phyloP scores from a whole-genome alignment of 2,329 filamentous ascomycete species.

The Fusarium albosuccineum region DNA sequence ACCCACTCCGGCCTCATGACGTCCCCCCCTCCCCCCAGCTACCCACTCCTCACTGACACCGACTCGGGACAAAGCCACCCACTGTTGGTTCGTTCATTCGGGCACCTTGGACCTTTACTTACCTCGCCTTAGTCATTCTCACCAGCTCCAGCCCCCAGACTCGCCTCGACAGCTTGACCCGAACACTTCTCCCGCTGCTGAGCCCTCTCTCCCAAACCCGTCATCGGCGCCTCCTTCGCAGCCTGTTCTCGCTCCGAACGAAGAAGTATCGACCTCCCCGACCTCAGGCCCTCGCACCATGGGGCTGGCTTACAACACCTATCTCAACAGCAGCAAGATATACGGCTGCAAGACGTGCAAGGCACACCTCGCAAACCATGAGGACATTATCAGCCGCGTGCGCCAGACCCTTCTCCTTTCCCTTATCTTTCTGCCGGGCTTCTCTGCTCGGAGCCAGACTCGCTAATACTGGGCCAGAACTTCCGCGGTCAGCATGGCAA shows the following conservation, averaged over 20 bases:
- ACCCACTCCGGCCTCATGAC: constrained; percentile 42
- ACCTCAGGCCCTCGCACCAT: constrained; percentile 61
- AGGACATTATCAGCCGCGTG: constrained; percentile 95
- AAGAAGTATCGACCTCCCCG: background rate
- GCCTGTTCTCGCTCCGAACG: background rate
- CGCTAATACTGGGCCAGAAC: constrained; percentile 70
- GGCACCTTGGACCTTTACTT: background rate
- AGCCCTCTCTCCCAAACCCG: background rate
- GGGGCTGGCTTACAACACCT: constrained; percentile 93
- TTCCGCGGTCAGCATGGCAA: constrained; percentile 99
- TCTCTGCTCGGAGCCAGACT: constrained; percentile 7
- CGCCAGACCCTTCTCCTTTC: constrained; percentile 46
- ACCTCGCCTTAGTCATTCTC: constrained; percentile 9
- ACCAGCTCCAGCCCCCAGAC: constrained; percentile 7
- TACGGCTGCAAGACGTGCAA: constrained; percentile 97
- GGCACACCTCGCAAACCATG: constrained; percentile 92
- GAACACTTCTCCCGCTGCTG: background rate
- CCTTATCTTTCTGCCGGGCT: background rate
- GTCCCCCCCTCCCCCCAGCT: constrained; percentile 27
- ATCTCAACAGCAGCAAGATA: constrained; percentile 87
- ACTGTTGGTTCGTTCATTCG: constrained; percentile 17
- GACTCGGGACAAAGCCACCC: background rate
- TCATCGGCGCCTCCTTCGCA: background rate
- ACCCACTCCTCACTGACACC: constrained; percentile 16
- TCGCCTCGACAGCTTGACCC: background rate